Conservation (phyloP, 2,329 filamentous ascomycete genomes). For the Nemania sp. region DNA sequence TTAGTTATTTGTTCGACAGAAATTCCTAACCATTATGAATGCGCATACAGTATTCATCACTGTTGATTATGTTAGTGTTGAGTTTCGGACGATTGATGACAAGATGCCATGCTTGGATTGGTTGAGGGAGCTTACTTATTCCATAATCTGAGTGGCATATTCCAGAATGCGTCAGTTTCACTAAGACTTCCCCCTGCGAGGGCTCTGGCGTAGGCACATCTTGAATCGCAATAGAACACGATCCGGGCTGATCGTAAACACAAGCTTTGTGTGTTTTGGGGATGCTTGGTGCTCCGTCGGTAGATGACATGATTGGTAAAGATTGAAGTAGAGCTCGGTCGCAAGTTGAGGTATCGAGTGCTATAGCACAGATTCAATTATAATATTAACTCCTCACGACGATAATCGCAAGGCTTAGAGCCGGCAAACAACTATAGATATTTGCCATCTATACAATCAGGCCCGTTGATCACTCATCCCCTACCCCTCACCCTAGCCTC, state of each 20-base stretch:
- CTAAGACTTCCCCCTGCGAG: conserved; percentile 21
- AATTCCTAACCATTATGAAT: not conserved
- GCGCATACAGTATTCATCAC: conserved; percentile 27
- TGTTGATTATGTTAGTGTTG: conserved; percentile 6
- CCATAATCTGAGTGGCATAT: conserved; percentile 27
- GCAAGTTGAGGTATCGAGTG: not conserved
- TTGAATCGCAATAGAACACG: conserved; percentile 19
- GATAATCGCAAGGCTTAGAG: no score
- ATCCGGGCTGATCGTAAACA: conserved; percentile 24
- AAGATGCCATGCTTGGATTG: not conserved
- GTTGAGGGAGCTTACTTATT: conserved; percentile 16
- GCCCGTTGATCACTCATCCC: no score
- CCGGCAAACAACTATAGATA: no score
- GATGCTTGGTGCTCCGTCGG: not conserved
- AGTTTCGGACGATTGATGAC: not conserved
- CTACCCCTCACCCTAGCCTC: no score
- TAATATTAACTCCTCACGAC: no score
- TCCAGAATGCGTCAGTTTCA: conserved; percentile 29
- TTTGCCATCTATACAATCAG: no score
- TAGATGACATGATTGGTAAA: conserved; percentile 6
- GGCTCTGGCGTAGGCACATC: conserved; percentile 26
- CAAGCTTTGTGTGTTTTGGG: conserved; percentile 28
- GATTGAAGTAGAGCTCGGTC: not conserved
- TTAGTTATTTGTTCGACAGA: not conserved
- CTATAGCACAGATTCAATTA: no score